Conservation (phyloP, 23 red algal genomes). For the Gracilaria gracilis region DNA sequence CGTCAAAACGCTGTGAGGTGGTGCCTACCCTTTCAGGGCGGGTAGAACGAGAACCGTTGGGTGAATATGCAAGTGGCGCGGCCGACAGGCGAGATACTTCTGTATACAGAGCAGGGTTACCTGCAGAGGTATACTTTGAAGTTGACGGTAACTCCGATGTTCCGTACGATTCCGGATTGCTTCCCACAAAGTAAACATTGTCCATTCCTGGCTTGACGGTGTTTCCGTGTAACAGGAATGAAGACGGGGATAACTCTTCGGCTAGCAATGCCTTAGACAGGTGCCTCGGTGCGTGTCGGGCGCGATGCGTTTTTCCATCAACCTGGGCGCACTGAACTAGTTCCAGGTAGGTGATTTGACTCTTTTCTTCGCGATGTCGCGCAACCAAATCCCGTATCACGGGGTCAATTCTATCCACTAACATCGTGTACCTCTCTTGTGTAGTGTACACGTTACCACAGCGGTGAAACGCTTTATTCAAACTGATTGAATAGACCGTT, state of each 20-base stretch:
- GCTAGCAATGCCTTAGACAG: background rate
- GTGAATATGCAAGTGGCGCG: background rate
- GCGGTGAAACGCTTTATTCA: conserved; percentile 15
- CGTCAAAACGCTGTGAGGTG: background rate
- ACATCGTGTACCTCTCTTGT: background rate
- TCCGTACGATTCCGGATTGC: background rate
- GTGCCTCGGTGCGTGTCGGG: background rate
- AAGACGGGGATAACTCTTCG: background rate
- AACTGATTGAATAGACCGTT: conserved; percentile 16
- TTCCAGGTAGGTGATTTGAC: background rate
- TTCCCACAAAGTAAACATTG: too few species aligned
- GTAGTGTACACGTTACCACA: conserved; percentile 32
- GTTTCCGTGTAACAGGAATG: background rate
- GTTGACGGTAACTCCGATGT: conserved; percentile 6
- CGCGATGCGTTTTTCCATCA: conserved; percentile 19
- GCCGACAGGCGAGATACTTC: background rate
- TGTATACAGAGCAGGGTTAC: background rate
- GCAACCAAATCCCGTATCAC: background rate
- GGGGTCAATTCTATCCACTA: conserved; percentile 26
- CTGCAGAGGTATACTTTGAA: background rate
- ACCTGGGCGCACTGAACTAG: conserved; percentile 29
- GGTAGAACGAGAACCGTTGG: background rate
- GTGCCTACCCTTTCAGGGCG: background rate
- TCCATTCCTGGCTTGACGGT: too few species aligned
- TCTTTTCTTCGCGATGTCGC: conserved; percentile 1